These are phyloP conservation scores for Phoma herbarum DNA, from an alignment of 2,329 filamentous ascomycete species.

Conservation along the genomic window DNA sequence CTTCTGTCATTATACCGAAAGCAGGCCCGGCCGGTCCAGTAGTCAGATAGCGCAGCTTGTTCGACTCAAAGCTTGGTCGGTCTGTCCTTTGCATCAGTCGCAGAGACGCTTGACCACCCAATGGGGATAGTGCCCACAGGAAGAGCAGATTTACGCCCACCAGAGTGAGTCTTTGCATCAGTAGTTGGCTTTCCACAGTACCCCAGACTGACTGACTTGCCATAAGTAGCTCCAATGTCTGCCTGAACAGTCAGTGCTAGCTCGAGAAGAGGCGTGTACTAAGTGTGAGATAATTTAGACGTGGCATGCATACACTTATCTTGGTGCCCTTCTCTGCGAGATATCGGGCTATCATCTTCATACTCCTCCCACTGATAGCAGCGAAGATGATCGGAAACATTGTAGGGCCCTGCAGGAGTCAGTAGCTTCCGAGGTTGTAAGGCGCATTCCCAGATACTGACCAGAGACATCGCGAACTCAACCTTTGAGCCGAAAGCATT, in stretches of 20 bases:
- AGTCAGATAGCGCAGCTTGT: conserved; percentile 40
- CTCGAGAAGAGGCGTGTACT: too few relatives aligned
- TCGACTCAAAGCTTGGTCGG: background rate
- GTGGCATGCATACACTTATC: conserved; percentile 24
- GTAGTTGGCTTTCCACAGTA: conserved; percentile 46
- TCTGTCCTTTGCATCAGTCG: conserved; percentile 34
- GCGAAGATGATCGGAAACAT: conserved; percentile 51
- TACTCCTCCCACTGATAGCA: conserved; percentile 45
- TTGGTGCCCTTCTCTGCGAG: conserved; percentile 44
- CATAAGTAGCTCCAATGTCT: conserved; percentile 49
- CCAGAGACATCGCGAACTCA: conserved; percentile 37
- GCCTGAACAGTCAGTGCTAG: too few relatives aligned
- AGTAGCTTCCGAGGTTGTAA: background rate
- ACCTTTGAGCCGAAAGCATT: conserved; percentile 41
- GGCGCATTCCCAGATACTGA: conserved; percentile 9
- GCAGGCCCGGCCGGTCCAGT: conserved; percentile 33
- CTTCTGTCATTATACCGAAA: too few relatives aligned
- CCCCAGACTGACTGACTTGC: conserved; percentile 52
- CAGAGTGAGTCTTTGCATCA: conserved; percentile 41
- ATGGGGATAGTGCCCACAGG: conserved; percentile 49
- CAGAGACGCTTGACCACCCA: conserved; percentile 51
- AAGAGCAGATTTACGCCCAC: conserved; percentile 46
- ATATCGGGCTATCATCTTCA: conserved; percentile 50
- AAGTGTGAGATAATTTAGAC: too few relatives aligned
- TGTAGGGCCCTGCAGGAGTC: conserved; percentile 39